Evolutionary conservation across 768 basidiomycete species (phyloP).

Genomic region (Mrakia blollopis): DNA sequence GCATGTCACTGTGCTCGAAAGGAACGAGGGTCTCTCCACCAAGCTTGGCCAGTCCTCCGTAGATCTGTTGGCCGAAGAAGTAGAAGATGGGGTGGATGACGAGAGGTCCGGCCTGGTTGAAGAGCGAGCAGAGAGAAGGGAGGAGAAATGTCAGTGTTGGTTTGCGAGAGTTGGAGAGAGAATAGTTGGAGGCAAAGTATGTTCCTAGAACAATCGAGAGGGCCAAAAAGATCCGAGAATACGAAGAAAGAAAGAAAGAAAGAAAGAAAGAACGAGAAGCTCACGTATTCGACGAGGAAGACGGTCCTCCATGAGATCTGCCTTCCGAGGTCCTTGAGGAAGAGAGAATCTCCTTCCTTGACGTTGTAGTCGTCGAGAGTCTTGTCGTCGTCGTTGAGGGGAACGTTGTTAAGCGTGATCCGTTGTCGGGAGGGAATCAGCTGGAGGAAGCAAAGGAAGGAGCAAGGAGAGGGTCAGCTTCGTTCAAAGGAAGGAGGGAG

Average conservation of each 20-base stretch:
- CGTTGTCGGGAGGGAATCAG: constrained; percentile 69
- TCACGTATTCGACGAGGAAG: constrained; percentile 89
- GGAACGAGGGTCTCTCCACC: constrained; percentile 39
- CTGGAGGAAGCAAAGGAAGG: constrained; percentile 46
- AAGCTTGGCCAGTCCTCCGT: constrained; percentile 48
- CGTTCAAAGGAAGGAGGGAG: constrained; percentile 11
- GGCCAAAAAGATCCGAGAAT: neutral
- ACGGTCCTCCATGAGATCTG: constrained; percentile 86
- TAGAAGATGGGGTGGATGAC: constrained; percentile 83
- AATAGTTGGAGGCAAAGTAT: too few species aligned
- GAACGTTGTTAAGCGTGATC: constrained; percentile 49
- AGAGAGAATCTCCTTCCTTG: constrained; percentile 58
- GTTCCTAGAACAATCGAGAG: too few species aligned
- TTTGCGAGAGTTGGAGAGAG: neutral
- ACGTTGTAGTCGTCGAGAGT: constrained; percentile 59
- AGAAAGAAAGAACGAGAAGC: constrained; percentile 43
- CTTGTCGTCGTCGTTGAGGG: constrained; percentile 59
- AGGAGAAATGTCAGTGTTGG: neutral
- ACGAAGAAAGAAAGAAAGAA: neutral
- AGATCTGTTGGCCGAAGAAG: constrained; percentile 58
- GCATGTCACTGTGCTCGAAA: constrained; percentile 69
- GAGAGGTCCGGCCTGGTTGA: constrained; percentile 69
- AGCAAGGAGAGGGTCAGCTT: constrained; percentile 22
- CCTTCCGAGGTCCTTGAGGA: constrained; percentile 82
- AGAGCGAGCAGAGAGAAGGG: neutral